A percentile compares a stretch with the other conserved stretches of the same genome.
phyloP scores from a whole-genome alignment of 1,139 yeast species.

The Wickerhamomyces sp. region DNA sequence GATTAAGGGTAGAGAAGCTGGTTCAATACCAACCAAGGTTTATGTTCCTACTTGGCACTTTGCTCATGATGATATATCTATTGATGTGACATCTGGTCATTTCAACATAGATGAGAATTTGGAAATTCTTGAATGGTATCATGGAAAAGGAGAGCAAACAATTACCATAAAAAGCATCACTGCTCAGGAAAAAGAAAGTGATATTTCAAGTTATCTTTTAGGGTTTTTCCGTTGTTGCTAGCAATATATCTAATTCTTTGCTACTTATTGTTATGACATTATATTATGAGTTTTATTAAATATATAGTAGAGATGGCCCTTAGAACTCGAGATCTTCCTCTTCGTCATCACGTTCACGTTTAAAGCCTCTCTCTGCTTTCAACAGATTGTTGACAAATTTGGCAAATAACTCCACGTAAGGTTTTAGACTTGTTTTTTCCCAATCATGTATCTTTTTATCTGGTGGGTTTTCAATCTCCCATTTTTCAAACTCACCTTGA shows the following conservation, averaged over 20 bases:
- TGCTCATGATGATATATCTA: constrained; percentile 34
- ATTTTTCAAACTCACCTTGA: constrained; percentile 35
- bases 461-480: constrained; percentile 32
- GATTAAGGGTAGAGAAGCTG: constrained; percentile 29
- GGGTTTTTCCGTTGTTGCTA: not conserved
- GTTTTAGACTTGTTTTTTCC: constrained; percentile 67
- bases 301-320: not conserved
- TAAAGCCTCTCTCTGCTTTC: constrained; percentile 46
- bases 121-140: constrained; percentile 70
- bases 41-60: constrained; percentile 72
- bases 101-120: constrained; percentile 44
- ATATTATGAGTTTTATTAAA: not conserved
- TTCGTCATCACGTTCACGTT: constrained; percentile 40
- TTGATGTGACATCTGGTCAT: constrained; percentile 46
- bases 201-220: not conserved
- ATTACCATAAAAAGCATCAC: constrained; percentile 18
- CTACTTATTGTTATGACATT: not conserved
- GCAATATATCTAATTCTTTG: too few relatives aligned
- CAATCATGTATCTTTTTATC: constrained; percentile 37
- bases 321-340: constrained; percentile 26
- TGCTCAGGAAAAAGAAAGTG: not conserved
- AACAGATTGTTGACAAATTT: constrained; percentile 54
- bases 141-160: constrained; percentile 38
- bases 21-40: constrained; percentile 46
- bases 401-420: constrained; percentile 69